These are phyloP conservation scores for Talaromyces pinophilus DNA, from an alignment of 2,329 filamentous ascomycete genomes.

Conservation along the genomic window DNA sequence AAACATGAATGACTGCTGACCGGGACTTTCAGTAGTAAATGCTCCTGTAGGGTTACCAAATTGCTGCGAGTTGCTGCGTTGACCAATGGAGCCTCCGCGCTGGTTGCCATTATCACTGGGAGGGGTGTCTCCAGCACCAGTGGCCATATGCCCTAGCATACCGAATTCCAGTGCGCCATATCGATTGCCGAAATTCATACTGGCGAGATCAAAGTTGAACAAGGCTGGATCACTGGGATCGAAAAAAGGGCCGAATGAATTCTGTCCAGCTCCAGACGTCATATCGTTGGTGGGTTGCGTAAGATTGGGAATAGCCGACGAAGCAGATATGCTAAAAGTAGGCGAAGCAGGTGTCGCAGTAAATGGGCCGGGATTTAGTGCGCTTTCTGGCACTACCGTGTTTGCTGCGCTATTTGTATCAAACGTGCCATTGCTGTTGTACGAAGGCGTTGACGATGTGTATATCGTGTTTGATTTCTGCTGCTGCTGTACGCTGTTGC, in stretches of 20 bases:
- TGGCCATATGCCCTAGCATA: constrained; percentile 94
- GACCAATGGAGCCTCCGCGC: constrained; percentile 46
- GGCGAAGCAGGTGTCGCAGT: constrained; percentile 70
- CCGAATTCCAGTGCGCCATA: constrained; percentile 95
- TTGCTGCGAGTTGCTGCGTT: constrained; percentile 43
- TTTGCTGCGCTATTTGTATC: constrained; percentile 40
- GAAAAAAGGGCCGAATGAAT: constrained; percentile 65
- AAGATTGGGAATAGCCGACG: constrained; percentile 42
- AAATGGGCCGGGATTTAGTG: constrained; percentile 55
- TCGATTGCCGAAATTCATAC: constrained; percentile 91
- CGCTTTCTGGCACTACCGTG: constrained; percentile 48
- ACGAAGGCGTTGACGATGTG: constrained; percentile 31
- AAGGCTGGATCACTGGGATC: constrained; percentile 88
- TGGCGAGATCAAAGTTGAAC: constrained; percentile 94
- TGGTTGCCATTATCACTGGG: constrained; percentile 62
- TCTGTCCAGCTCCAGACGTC: constrained; percentile 49
- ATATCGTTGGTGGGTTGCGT: constrained; percentile 54
- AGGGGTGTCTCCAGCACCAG: constrained; percentile 78
- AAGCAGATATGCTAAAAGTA: constrained; percentile 61
- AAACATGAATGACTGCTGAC: constrained; percentile 49
- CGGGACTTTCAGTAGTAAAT: constrained; percentile 50
- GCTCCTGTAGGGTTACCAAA: constrained; percentile 40
- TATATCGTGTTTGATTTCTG: constrained; percentile 39
- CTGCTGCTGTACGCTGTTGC: constrained; percentile 43
- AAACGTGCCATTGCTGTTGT: constrained; percentile 40